Base-by-base conservation (phyloP, 768 basidiomycete species). In the Suillus luteus region DNA sequence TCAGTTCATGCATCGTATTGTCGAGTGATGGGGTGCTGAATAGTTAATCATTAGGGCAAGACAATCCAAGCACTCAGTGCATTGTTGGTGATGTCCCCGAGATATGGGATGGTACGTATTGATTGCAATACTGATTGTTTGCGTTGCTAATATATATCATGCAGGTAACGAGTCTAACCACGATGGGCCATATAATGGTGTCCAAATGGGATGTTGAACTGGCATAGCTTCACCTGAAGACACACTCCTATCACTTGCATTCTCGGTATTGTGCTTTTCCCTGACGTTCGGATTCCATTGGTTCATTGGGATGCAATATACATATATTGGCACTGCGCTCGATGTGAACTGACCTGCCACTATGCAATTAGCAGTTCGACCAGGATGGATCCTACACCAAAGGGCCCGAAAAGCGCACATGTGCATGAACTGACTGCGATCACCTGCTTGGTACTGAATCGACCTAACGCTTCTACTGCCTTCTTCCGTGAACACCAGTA, bases 11-110 rank as follows among this genome's bases (percentile, higher is more conserved):
- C 19, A 59, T 24, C 3, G 3, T 54, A 35, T n/a, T 6, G 15
- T 24, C 22, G 15, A 1, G 22, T n/a, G 52, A 35, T 0, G 14
- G 31, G 9, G 12, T 38, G 3, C 24, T 61, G 33, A 57, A 54
- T 40, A 17, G 5, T 15, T 64, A 14, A 9, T 22, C 31, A 38
- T 40, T 59, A 85, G 85, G 88, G 5, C 82, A 88, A 63, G 89
- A 91, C 65, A 90, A 90, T 69, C 68, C 80, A 6, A 84, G 80
- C 64, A 65, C 54, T 3, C 70, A 80, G 62, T 71, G 66, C 44
- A 68, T 65, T 22, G 64, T 70, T 31, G 66, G 68, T 37, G 66
- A 67, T 9, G 69, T 70, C 59, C 68, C 79, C 0, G 80, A 79
- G 35, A 76, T 90, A 61, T 81, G 85, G 27, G 74, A 74, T 9